phyloP scores from a whole-genome alignment of 2,329 filamentous ascomycete genomes.

The Exophiala calicioides region DNA sequence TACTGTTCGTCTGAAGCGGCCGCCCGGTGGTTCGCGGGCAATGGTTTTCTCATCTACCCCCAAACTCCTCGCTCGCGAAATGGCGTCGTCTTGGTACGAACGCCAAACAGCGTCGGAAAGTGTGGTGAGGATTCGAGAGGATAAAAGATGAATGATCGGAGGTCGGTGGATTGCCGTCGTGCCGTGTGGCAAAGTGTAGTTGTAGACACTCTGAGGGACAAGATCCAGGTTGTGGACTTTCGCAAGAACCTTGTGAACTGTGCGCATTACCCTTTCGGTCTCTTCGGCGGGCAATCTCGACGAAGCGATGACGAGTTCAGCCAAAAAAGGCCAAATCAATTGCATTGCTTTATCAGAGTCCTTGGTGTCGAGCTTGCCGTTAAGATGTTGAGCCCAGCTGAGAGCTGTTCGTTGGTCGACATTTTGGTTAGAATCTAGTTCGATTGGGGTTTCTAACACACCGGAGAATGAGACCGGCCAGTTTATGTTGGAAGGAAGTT shows the following conservation, averaged over 20 bases:
- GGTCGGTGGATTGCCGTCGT: slow-evolving; percentile 40
- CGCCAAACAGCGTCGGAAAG: slow-evolving; percentile 50
- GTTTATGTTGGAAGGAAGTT: slow-evolving; percentile 35
- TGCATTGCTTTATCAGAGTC: slow-evolving; percentile 14
- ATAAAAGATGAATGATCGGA: slow-evolving; percentile 47
- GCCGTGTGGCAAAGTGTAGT: slow-evolving; percentile 36
- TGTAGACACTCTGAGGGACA: slow-evolving; percentile 47
- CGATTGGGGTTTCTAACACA: slow-evolving; percentile 36
- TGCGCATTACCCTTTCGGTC: slow-evolving; percentile 44
- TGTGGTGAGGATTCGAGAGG: slow-evolving; percentile 48
- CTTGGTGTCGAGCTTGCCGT: background rate
- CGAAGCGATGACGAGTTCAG: slow-evolving; percentile 43
- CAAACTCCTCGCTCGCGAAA: slow-evolving; percentile 39
- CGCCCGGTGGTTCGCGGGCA: slow-evolving; percentile 39
- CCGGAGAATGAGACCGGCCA: slow-evolving; percentile 33
- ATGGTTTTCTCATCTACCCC: slow-evolving; percentile 35
- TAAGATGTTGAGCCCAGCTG: background rate
- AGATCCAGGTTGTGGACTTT: slow-evolving; percentile 47
- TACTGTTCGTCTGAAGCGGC: slow-evolving; percentile 43
- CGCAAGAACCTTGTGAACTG: slow-evolving; percentile 47
- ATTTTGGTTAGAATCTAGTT: slow-evolving; percentile 13
- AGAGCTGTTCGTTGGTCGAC: slow-evolving; percentile 6
- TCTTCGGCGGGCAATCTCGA: slow-evolving; percentile 39
- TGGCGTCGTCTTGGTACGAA: slow-evolving; percentile 42
- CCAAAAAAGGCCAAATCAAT: slow-evolving; percentile 18